Conservation (phyloP, 1,284 basidiomycete genomes). For the Grifola frondosa region DNA sequence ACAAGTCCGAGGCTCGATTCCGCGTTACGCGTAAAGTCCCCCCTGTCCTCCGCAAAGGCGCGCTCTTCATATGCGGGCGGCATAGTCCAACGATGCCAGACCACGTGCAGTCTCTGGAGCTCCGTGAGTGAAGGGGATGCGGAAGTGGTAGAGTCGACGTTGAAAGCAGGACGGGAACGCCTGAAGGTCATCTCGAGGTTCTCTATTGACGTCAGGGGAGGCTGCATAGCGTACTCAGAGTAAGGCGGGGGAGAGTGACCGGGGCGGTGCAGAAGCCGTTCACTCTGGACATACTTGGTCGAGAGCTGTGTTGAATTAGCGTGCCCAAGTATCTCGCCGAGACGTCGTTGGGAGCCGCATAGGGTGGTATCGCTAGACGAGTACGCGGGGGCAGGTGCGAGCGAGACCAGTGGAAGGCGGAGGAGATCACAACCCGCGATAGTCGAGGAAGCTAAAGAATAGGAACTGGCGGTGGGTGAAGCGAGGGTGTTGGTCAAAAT, state of each 20-base stretch:
- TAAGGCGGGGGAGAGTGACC: constrained; percentile 8
- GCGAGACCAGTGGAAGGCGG: constrained; percentile 8
- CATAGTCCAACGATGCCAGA: too few relatives aligned
- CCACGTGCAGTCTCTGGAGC: too few relatives aligned
- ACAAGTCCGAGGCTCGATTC: too few relatives aligned
- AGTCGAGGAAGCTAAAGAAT: constrained; percentile 6
- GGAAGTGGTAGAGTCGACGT: constrained; percentile 8
- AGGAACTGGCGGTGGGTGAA: constrained; percentile 7
- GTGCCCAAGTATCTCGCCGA: constrained; percentile 12
- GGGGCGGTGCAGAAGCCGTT: constrained; percentile 6
- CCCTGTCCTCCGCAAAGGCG: too few relatives aligned
- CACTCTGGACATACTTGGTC: constrained; percentile 1
- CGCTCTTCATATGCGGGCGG: too few relatives aligned
- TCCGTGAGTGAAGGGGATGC: constrained; percentile 14
- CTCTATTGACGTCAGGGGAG: constrained; percentile 10
- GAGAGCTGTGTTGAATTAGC: constrained; percentile 9
- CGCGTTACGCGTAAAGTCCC: too few relatives aligned
- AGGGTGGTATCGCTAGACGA: constrained; percentile 12
- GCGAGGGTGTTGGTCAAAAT: constrained; percentile 13
- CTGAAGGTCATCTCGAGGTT: constrained; percentile 10
- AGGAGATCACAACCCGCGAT: constrained; percentile 15
- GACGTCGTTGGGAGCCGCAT: constrained; percentile 16
- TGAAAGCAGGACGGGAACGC: too few relatives aligned
- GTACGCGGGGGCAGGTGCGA: constrained; percentile 2
- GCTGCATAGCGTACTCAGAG: constrained; percentile 12